A percentile compares a stretch with the other conserved stretches of the same genome.
phyloP scores from a whole-genome alignment of 2,329 filamentous ascomycete species.

The Epichloe coenophiala region DNA sequence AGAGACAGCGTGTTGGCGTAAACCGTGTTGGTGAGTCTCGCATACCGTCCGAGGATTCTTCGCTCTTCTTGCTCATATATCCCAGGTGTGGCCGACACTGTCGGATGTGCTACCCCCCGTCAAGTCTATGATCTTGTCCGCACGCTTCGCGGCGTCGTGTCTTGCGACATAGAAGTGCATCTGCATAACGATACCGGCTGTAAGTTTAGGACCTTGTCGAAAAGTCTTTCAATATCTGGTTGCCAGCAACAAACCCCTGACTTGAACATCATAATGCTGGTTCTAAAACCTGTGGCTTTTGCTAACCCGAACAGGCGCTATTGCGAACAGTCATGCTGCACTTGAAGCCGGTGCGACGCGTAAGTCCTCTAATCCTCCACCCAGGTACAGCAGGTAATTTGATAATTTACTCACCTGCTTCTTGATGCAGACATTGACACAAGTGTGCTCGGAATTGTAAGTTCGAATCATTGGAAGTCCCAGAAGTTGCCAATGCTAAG shows the following conservation, averaged over 20 bases:
- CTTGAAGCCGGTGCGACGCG: constrained; percentile 73
- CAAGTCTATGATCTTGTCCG: constrained; percentile 82
- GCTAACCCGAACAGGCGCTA: constrained; percentile 43
- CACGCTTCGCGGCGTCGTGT: constrained; percentile 45
- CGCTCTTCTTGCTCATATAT: neutral
- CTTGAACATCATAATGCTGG: no score
- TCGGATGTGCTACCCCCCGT: constrained; percentile 68
- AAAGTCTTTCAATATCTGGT: neutral
- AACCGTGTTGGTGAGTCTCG: neutral
- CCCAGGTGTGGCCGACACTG: constrained; percentile 66
- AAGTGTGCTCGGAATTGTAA: constrained; percentile 4
- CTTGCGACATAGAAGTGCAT: constrained; percentile 71
- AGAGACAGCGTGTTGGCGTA: neutral
- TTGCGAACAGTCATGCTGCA: constrained; percentile 77
- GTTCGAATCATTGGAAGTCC: neutral
- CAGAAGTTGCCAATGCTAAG: neutral
- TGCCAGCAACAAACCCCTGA: no score
- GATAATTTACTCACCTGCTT: neutral
- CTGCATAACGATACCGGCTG: constrained; percentile 26
- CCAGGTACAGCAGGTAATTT: neutral
- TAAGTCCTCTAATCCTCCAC: neutral
- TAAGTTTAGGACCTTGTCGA: neutral
- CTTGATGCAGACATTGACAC: constrained; percentile 4
- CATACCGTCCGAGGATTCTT: neutral
- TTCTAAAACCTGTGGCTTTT: neutral